These are phyloP conservation scores for Jimgerdemannia lactiflua DNA, from an alignment of 192 early-diverging fungal species.

Conservation along the genomic window DNA sequence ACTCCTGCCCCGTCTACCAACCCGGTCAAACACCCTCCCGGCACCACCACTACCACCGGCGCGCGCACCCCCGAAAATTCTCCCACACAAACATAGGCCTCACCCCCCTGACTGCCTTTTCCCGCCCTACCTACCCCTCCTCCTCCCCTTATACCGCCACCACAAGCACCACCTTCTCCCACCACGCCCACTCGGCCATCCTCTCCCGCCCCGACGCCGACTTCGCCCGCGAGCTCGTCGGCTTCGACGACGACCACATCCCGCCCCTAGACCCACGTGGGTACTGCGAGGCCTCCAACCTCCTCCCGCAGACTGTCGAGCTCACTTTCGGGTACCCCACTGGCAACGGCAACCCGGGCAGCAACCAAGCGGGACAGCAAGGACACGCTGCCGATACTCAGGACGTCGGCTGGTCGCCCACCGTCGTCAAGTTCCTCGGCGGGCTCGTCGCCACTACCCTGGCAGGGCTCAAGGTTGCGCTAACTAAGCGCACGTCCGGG, in stretches of 20 bases:
- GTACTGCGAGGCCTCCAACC: conserved; percentile 39
- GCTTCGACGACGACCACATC: conserved; percentile 14
- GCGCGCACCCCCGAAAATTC: background rate
- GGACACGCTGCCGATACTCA: background rate
- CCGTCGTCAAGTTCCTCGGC: conserved; percentile 22
- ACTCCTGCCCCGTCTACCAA: background rate
- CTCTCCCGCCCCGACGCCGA: conserved; percentile 43
- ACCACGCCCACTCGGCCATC: conserved; percentile 30
- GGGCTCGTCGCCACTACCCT: conserved; percentile 31
- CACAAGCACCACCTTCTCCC: conserved; percentile 9
- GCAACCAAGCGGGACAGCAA: conserved; percentile 2
- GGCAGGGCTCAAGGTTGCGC: conserved; percentile 32
- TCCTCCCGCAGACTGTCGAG: conserved; percentile 26
- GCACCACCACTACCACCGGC: background rate
- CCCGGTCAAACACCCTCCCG: background rate
- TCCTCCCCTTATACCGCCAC: background rate
- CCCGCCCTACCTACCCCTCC: background rate
- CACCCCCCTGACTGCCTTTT: conserved; percentile 3
- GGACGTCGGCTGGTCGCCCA: background rate
- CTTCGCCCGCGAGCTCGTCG: conserved; percentile 46
- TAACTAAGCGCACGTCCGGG: conserved; percentile 15
- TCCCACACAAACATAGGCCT: background rate
- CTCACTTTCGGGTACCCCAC: conserved; percentile 23
- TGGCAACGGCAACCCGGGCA: background rate
- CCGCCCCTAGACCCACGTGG: conserved; percentile 29